Evolutionary conservation across 2,329 filamentous ascomycete genomes (phyloP).

Genomic region (Beauveria pseudobassiana): DNA sequence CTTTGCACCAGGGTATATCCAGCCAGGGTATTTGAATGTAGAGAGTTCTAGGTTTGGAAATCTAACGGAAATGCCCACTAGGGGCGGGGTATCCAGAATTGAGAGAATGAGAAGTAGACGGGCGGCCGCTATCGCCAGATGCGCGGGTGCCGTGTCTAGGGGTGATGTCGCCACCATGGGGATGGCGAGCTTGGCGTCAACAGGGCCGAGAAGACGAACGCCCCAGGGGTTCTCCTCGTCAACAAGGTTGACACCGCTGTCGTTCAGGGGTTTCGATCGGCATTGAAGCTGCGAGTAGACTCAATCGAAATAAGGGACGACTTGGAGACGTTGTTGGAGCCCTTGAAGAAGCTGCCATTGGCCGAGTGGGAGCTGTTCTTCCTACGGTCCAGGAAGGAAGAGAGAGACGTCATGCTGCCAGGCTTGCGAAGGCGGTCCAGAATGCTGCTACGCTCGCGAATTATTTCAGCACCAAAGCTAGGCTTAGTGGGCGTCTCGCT

Average conservation of each 20-base stretch:
- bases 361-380: conserved; percentile 89
- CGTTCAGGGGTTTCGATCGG: conserved; percentile 96
- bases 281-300: conserved; percentile 81
- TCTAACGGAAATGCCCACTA: conserved; percentile 85
- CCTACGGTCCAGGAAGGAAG: conserved; percentile 89
- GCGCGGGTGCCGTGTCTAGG: conserved; percentile 76
- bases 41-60: conserved; percentile 36
- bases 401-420: conserved; percentile 87
- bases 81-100: conserved; percentile 94
- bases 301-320: conserved; percentile 94
- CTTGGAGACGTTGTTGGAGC: conserved; percentile 83
- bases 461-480: conserved; percentile 73
- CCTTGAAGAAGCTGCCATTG: conserved; percentile 82
- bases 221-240: conserved; percentile 74
- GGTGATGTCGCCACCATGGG: conserved; percentile 70
- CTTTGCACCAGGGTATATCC: conserved; percentile 60
- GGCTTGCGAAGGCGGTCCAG: conserved; percentile 93
- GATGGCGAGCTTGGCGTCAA: conserved; percentile 55
- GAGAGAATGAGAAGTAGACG: conserved; percentile 90
- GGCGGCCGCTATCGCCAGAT: conserved; percentile 85
- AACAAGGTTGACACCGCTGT: conserved; percentile 87
- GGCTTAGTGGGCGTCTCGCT: conserved; percentile 86
- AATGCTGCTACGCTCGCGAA: conserved; percentile 71
- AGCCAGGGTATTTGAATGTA: conserved; percentile 52
- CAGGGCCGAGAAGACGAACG: conserved; percentile 56